phyloP scores from a whole-genome alignment of 176 grass and related monocot species.

The Triticum dicoccoides region DNA sequence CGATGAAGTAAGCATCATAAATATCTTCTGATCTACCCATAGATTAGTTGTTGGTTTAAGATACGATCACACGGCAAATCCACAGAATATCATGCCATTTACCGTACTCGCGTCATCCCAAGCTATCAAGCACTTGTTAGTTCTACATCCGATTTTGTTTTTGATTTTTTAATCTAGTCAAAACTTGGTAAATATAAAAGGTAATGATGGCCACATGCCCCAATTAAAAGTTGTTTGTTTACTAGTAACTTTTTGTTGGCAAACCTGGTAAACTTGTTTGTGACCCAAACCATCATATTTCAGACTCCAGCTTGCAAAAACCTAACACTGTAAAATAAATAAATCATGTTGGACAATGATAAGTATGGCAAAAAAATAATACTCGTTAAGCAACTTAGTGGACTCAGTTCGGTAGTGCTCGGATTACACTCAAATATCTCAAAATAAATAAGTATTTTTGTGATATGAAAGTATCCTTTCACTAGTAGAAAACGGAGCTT shows the following conservation, averaged over 20 bases:
- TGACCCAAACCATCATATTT: not conserved
- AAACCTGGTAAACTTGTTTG: not conserved
- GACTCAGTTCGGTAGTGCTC: not conserved
- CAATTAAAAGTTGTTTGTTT: too few relatives aligned
- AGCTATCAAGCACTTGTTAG: not conserved
- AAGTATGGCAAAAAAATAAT: not conserved
- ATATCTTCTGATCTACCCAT: not conserved
- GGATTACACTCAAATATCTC: not conserved
- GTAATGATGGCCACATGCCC: too few relatives aligned
- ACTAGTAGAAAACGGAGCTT: too few relatives aligned
- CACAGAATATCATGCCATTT: not conserved
- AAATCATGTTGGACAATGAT: not conserved
- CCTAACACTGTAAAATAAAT: not conserved
- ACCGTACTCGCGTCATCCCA: not conserved
- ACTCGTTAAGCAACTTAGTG: not conserved
- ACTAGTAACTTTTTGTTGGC: too few relatives aligned
- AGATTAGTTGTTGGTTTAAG: not conserved
- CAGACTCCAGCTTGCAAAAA: not conserved
- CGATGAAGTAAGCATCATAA: not conserved
- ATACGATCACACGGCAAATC: not conserved
- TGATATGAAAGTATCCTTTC: not conserved
- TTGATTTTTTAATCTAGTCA: too few relatives aligned
- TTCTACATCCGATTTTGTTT: not conserved
- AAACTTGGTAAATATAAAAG: too few relatives aligned
- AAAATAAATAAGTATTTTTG: not conserved